A percentile compares a stretch with the other conserved stretches of the same genome.
These are phyloP conservation scores for Margaritispora aquatica DNA, from an alignment of 495 filamentous ascomycete genomes.

Conservation along the genomic window DNA sequence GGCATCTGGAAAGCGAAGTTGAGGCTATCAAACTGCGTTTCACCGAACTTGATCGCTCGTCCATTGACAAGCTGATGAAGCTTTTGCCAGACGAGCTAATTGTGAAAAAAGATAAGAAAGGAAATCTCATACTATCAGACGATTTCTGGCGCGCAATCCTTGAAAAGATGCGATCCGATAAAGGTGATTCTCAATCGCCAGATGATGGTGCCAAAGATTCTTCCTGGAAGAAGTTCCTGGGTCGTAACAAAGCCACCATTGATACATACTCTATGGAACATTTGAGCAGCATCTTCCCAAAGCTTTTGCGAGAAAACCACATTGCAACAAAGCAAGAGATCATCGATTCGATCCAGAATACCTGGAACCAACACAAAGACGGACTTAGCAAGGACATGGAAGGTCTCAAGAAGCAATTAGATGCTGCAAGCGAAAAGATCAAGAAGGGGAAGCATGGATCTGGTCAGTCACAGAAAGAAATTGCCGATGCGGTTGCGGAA, in stretches of 20 bases:
- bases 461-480: slow-evolving; percentile 12
- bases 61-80: slow-evolving; percentile 25
- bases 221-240: slow-evolving; percentile 13
- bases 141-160: slow-evolving; percentile 51
- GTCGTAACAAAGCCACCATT: slow-evolving; percentile 10
- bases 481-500: slow-evolving; percentile 27
- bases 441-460: slow-evolving; percentile 1
- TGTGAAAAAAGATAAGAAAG: slow-evolving; percentile 33
- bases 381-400: slow-evolving; percentile 25
- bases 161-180: slow-evolving; percentile 17
- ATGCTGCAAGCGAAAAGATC: slow-evolving; percentile 6
- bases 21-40: slow-evolving; percentile 15
- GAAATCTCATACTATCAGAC: slow-evolving; percentile 38
- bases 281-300: slow-evolving; percentile 7
- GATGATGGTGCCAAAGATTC: no score
- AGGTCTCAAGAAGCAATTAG: slow-evolving; percentile 19
- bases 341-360: slow-evolving; percentile 15
- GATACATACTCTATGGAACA: slow-evolving; percentile 1
- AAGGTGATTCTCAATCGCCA: no score
- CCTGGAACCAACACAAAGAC: slow-evolving; percentile 20
- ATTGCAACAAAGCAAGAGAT: slow-evolving; percentile 14
- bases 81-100: slow-evolving; percentile 32
- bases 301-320: slow-evolving; percentile 9
- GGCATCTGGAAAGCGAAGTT: slow-evolving; percentile 27
- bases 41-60: slow-evolving; percentile 19